Evolutionary conservation across 2,329 filamentous ascomycete genomes (phyloP).

Genomic region (Dactylellina cionopaga): DNA sequence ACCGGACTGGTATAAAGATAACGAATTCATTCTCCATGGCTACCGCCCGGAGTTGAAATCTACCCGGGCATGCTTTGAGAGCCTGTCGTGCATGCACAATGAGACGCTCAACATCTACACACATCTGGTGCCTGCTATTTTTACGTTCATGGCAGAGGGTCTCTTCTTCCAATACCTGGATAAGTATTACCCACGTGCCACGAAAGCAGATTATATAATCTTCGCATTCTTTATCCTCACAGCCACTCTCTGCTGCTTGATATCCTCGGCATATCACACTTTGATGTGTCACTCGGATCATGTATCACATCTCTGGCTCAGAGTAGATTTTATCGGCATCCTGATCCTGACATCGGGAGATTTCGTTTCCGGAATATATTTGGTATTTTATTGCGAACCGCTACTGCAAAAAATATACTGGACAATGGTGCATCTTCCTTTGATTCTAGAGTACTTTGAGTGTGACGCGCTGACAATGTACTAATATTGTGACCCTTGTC

Average conservation of each 20-base stretch:
- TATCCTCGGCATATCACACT: slow-evolving; percentile 62
- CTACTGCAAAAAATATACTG: slow-evolving; percentile 59
- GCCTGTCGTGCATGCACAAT: slow-evolving; percentile 63
- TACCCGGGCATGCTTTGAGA: slow-evolving; percentile 59
- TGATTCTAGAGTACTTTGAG: not conserved
- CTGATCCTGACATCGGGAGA: slow-evolving; percentile 60
- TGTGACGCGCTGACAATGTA: slow-evolving; percentile 13
- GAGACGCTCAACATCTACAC: slow-evolving; percentile 63
- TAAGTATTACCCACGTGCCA: slow-evolving; percentile 59
- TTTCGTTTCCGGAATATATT: slow-evolving; percentile 60
- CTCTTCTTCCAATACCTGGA: slow-evolving; percentile 54
- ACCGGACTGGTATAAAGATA: slow-evolving; percentile 63
- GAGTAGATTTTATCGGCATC: slow-evolving; percentile 61
- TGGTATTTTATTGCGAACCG: slow-evolving; percentile 62
- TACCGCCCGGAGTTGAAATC: slow-evolving; percentile 63
- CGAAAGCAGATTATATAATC: slow-evolving; percentile 60
- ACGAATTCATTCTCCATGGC: slow-evolving; percentile 61
- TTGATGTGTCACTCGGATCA: slow-evolving; percentile 61
- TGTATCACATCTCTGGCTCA: slow-evolving; percentile 60
- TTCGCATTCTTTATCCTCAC: slow-evolving; percentile 62
- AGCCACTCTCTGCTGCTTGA: slow-evolving; percentile 60
- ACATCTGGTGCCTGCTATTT: slow-evolving; percentile 63
- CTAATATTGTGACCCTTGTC: slow-evolving; percentile 60
- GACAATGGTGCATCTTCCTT: slow-evolving; percentile 58
- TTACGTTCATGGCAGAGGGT: slow-evolving; percentile 59